Conservation (phyloP, 306 rosid species). For the Vigna radiata region DNA sequence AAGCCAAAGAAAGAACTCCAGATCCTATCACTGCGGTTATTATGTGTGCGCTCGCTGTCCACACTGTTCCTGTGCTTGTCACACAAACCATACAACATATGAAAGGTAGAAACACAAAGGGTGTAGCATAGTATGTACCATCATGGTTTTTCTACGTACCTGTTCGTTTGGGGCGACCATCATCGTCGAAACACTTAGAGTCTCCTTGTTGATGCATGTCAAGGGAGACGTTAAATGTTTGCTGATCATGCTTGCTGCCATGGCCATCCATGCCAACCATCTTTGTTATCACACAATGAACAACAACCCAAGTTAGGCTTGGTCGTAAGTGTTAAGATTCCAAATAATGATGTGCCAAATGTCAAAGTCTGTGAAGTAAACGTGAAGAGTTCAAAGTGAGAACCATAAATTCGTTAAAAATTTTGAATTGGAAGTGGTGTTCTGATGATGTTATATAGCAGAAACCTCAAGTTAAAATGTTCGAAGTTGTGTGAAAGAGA, state of each 20-base stretch:
- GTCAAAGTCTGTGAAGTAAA: slow-evolving; percentile 15
- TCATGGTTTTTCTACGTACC: slow-evolving; percentile 47
- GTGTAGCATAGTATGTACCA: neutral
- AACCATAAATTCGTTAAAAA: too few relatives aligned
- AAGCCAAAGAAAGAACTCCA: slow-evolving; percentile 83
- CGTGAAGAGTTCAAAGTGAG: too few relatives aligned
- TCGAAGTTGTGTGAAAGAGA: too few relatives aligned
- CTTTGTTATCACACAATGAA: slow-evolving; percentile 32
- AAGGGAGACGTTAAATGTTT: slow-evolving; percentile 59
- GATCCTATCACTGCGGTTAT: slow-evolving; percentile 92
- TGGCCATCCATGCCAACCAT: slow-evolving; percentile 58
- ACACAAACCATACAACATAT: neutral
- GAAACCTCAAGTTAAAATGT: too few relatives aligned
- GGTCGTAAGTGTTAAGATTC: neutral
- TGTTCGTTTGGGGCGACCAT: slow-evolving; percentile 83
- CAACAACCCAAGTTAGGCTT: slow-evolving; percentile 26
- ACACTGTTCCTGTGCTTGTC: slow-evolving; percentile 58
- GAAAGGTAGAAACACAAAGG: neutral
- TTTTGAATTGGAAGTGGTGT: too few relatives aligned
- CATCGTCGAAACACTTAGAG: slow-evolving; percentile 80
- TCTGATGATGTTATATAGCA: too few relatives aligned
- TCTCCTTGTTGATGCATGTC: slow-evolving; percentile 55
- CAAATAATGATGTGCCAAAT: too few relatives aligned
- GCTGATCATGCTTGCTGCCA: slow-evolving; percentile 45
- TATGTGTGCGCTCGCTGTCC: slow-evolving; percentile 88